Percentiles rank a stretch among this genome's conserved stretches.
phyloP scores from a whole-genome alignment of 1,284 basidiomycete genomes.

The Phlebopus sp. region DNA sequence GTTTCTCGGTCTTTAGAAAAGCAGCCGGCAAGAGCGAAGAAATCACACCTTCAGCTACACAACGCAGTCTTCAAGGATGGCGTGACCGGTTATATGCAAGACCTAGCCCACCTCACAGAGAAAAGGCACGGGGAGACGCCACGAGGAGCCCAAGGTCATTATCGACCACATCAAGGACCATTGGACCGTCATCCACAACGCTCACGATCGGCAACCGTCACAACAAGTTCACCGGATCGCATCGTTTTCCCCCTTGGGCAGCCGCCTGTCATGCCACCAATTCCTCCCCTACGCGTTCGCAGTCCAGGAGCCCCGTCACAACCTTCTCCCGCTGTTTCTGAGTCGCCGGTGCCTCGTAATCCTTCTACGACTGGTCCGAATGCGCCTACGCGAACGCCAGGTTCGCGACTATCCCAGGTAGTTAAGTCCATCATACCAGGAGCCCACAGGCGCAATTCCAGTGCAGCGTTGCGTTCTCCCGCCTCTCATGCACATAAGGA shows the following conservation, averaged over 20 bases:
- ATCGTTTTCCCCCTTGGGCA: constrained; percentile 11
- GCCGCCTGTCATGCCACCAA: constrained; percentile 6
- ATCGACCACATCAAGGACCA: neutral
- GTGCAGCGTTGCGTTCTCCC: neutral
- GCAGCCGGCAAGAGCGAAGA: constrained; percentile 8
- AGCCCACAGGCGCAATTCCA: constrained; percentile 14
- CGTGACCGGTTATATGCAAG: constrained; percentile 26
- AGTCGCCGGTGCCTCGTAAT: constrained; percentile 13
- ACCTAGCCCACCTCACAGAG: constrained; percentile 10
- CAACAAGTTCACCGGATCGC: constrained; percentile 7
- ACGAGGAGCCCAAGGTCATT: constrained; percentile 6
- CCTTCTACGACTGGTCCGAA: constrained; percentile 7
- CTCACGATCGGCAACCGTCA: constrained; percentile 3
- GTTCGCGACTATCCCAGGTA: constrained; percentile 21
- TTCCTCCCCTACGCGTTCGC: constrained; percentile 21
- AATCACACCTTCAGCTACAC: constrained; percentile 34
- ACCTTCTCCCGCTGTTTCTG: constrained; percentile 14
- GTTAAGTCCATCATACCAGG: constrained; percentile 24
- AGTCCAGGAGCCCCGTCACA: constrained; percentile 13
- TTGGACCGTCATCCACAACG: neutral
- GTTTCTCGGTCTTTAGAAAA: constrained; percentile 11
- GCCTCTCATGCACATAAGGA: constrained; percentile 9
- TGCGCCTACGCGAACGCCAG: constrained; percentile 13
- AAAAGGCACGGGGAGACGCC: constrained; percentile 3
- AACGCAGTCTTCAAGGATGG: constrained; percentile 30